phyloP scores from a whole-genome alignment of 1,139 yeast species.

The Hyphopichia khmerensis region DNA sequence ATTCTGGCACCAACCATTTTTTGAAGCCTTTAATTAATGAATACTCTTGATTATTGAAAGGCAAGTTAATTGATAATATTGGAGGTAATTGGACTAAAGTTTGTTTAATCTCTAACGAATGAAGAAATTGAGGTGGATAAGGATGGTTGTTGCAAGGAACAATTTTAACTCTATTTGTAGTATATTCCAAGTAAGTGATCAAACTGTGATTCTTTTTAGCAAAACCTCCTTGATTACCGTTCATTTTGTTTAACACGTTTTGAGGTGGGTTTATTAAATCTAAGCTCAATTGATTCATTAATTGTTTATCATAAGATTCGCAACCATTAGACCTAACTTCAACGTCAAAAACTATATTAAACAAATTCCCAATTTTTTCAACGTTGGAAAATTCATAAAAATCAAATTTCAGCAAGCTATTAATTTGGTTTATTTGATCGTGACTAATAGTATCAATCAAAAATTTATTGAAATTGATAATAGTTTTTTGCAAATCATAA shows the following conservation, averaged over 20 bases:
- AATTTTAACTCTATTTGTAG: conserved; percentile 53
- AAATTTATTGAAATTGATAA: conserved; percentile 60
- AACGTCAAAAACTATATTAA: conserved; percentile 46
- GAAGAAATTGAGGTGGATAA: conserved; percentile 22
- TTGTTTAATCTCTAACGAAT: conserved; percentile 52
- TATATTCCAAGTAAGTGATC: conserved; percentile 55
- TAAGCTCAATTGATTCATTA: conserved; percentile 32
- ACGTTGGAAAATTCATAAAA: conserved; percentile 8
- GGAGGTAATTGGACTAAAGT: conserved; percentile 54
- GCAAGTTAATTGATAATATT: conserved; percentile 60
- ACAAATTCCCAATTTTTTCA: conserved; percentile 29
- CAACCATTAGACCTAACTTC: conserved; percentile 38
- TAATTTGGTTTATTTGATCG: conserved; percentile 43
- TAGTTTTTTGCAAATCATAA: conserved; percentile 35
- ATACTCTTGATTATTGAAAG: conserved; percentile 52
- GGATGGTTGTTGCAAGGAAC: conserved; percentile 41
- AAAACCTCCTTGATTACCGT: conserved; percentile 16
- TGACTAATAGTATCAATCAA: conserved; percentile 48
- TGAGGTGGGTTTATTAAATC: conserved; percentile 37
- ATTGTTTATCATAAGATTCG: conserved; percentile 28
- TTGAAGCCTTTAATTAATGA: conserved; percentile 31
- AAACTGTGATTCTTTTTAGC: conserved; percentile 14
- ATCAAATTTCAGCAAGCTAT: conserved; percentile 23
- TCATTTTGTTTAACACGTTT: conserved; percentile 21
- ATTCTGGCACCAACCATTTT: conserved; percentile 63